phyloP scores from a whole-genome alignment of 208 protist species.

The Zelonia costaricensis region DNA sequence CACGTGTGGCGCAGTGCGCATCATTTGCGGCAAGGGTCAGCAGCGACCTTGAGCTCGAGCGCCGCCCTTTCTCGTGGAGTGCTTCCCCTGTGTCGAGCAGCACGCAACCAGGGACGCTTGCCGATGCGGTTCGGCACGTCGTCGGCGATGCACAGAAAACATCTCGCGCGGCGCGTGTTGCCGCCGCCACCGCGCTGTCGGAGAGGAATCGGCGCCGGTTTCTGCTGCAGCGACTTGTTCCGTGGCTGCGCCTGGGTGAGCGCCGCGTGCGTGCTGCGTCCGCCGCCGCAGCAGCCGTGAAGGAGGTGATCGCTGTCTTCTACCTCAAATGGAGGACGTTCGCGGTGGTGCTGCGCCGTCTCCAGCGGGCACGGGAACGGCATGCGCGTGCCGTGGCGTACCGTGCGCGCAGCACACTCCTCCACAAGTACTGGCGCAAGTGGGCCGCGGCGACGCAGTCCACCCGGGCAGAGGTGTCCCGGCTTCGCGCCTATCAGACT shows the following conservation, averaged over 20 bases:
- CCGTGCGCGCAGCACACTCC: background rate
- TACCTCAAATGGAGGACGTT: background rate
- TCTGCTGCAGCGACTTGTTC: too few relatives aligned
- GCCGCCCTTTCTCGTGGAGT: background rate
- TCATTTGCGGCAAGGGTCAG: background rate
- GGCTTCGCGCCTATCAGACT: conserved; percentile 6
- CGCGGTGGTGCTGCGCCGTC: background rate
- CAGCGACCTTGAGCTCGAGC: background rate
- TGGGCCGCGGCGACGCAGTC: background rate
- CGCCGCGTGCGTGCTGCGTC: too few relatives aligned
- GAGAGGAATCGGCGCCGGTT: too few relatives aligned
- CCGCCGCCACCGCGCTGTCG: background rate
- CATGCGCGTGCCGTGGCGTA: conserved; percentile 11
- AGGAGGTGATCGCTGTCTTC: background rate
- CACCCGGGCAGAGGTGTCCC: background rate
- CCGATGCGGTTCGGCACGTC: background rate
- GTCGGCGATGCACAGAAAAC: background rate
- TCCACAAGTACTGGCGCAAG: conserved; percentile 11
- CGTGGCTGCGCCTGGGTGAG: too few relatives aligned
- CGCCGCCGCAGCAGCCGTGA: too few relatives aligned
- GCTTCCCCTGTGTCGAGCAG: background rate
- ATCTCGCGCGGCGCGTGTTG: background rate
- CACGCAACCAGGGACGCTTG: background rate
- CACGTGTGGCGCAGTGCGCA: background rate
- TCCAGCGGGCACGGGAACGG: conserved; percentile 1